Evolutionary conservation across 148 eudicot species (phyloP), one percentile per base, ranked within the genome.

Genomic region (Rhododendron simsii): DNA sequence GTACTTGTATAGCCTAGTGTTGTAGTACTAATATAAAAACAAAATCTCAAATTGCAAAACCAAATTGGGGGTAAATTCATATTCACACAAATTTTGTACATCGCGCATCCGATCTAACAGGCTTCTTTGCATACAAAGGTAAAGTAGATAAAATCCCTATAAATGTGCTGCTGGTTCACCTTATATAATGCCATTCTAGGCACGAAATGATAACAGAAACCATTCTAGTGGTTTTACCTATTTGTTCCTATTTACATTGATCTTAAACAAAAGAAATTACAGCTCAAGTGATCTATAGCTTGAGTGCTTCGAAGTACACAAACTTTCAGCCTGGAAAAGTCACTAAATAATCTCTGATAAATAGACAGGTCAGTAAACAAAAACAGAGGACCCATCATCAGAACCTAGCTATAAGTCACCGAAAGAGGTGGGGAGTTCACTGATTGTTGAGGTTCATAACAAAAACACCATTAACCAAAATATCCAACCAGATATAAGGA

Each of bases 351-450:
- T 23, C 16, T 15, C 74, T 16, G 1, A 26, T 67, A 67, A 16
- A 67, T 67, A 26, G 23, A 63, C 4, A 28, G 2, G 13, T 63
- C 30, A 65, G 12, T 65, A 65, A 65, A 65, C 28, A 0, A 8
- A n/a, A 26, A 67, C 73, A 28, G 37, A 67, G 37, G 74, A 67
- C 35, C 74, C 74, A n/a, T 67, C 74, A 67, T 67, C 74, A 41
- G 80, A 76, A 76, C 80, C 79, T 41, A 76, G n/a, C 80, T 76
- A 44, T 26, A 44, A 78, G 80, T 78, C 53, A 78, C 14, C 12
- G 30, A 75, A 78, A 78, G 28, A 20, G 4, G 45, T 6, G 45
- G 9, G 44, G 47, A 76, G 39, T 39, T 21, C 81, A 44, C 51
- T 21, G 81, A 21, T 78, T 44, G 81, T 41, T 78, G 81, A 78